phyloP scores from a whole-genome alignment of 768 basidiomycete species.

The Naganishia vaughanmartiniae region DNA sequence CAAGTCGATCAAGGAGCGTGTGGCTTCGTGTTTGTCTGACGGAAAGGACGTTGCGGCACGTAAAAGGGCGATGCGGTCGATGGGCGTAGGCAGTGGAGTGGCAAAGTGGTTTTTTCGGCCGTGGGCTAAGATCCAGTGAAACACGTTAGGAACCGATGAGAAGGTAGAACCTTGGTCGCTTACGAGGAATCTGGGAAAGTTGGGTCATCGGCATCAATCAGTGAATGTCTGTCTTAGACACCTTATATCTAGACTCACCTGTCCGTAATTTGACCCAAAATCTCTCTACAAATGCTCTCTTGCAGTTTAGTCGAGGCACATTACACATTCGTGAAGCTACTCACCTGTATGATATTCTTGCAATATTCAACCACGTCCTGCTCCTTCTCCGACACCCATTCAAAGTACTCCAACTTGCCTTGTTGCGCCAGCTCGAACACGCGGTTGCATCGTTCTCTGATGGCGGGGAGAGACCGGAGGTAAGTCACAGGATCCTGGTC shows the following conservation, averaged over 20 bases:
- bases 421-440: conserved; percentile 74
- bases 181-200: conserved; percentile 9
- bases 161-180: neutral
- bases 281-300: neutral
- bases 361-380: conserved; percentile 69
- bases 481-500: conserved; percentile 54
- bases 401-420: conserved; percentile 78
- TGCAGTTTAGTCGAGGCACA: neutral
- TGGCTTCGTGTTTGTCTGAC: conserved; percentile 55
- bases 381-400: conserved; percentile 76
- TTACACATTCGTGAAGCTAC: neutral
- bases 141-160: neutral
- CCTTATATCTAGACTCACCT: neutral
- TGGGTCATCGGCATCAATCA: neutral
- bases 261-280: conserved; percentile 11
- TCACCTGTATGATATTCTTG: conserved; percentile 60
- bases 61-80: conserved; percentile 63
- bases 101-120: conserved; percentile 41
- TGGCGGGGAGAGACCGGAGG: conserved; percentile 81
- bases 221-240: neutral
- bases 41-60: conserved; percentile 36
- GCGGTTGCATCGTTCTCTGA: conserved; percentile 75
- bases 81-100: conserved; percentile 25
- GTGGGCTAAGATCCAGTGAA: conserved; percentile 33
- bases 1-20: conserved; percentile 77